These are phyloP conservation scores for Penicillium capsulatum DNA, from an alignment of 2,329 filamentous ascomycete genomes.

Conservation along the genomic window DNA sequence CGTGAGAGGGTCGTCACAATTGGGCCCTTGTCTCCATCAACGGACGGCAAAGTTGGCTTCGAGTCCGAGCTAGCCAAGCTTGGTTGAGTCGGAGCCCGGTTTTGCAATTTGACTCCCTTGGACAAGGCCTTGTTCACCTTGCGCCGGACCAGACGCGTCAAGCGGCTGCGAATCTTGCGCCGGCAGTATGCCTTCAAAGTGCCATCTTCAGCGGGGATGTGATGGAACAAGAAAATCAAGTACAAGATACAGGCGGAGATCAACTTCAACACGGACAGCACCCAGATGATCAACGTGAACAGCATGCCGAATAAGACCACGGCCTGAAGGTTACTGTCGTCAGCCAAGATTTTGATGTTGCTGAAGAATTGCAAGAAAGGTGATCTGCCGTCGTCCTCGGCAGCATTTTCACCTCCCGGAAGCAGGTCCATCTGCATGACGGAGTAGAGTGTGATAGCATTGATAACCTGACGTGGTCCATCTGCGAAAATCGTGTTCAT, in stretches of 20 bases:
- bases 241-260: conserved; percentile 75
- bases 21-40: conserved; percentile 45
- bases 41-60: conserved; percentile 59
- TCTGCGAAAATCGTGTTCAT: conserved; percentile 86
- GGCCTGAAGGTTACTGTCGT: conserved; percentile 71
- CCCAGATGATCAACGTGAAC: conserved; percentile 87
- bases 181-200: conserved; percentile 81
- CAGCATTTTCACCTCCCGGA: conserved; percentile 53
- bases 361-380: conserved; percentile 72
- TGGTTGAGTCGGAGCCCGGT: conserved; percentile 49
- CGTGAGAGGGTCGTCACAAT: conserved; percentile 29
- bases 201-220: conserved; percentile 77
- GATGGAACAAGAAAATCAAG: conserved; percentile 84
- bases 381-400: conserved; percentile 53
- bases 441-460: conserved; percentile 80
- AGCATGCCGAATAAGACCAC: conserved; percentile 85
- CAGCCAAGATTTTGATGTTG: conserved; percentile 70
- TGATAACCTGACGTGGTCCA: conserved; percentile 86
- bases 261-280: conserved; percentile 70
- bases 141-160: conserved; percentile 76
- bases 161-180: conserved; percentile 80
- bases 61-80: conserved; percentile 26
- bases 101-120: conserved; percentile 60
- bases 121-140: conserved; percentile 87
- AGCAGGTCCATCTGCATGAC: conserved; percentile 73